Base-by-base conservation (phyloP, 768 basidiomycete genomes). In the Boletales sp. region DNA sequence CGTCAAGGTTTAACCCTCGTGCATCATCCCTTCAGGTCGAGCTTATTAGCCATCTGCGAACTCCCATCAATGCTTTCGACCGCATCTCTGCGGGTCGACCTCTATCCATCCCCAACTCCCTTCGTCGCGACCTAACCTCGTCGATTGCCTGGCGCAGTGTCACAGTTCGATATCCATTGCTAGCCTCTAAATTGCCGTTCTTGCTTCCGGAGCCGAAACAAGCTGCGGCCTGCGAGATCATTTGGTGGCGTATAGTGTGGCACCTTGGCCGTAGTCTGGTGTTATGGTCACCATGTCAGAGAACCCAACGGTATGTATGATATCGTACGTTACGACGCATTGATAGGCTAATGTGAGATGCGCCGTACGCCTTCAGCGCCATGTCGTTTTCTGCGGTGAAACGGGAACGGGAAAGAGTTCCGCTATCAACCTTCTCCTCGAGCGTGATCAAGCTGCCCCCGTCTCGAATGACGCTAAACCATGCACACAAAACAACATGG, bases 321-420 rank as follows among this genome's bases (percentile, higher is more conserved):
- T 31, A 18, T 40, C 5, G 19, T 14, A 11, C 34, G 17, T 32
- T 35, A 35, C 41, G 31, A 40, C 24, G 9, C n/a, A 24, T 46
- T 13, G 27, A 43, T 46, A 21, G 24, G 30, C 44, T 47, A 30
- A 63, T 36, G 12, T 2, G 31, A 6, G 19, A 43, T 45, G 35
- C 10, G 24, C 15, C 18, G 29, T 46, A 24, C 40, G 11, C 2
- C 39, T 30, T 24, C 43, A 34, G 38, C 52, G 57, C 34, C 52
- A 62, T 41, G n/a, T 65, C 1, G 19, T 65, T 35, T 57, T 65
- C 31, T 45, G 62, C 12, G 64, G 64, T 29, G 57, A 67, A 46
- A 53, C 40, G 0, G 64, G 65, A 24, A 15, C 41, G 8, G 64
- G 64, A 13, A 65, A 67, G 54, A 65, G 64, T 45, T 65, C 64